Conservation (phyloP, 331 rosid genomes). For the Dryas integrifolia region DNA sequence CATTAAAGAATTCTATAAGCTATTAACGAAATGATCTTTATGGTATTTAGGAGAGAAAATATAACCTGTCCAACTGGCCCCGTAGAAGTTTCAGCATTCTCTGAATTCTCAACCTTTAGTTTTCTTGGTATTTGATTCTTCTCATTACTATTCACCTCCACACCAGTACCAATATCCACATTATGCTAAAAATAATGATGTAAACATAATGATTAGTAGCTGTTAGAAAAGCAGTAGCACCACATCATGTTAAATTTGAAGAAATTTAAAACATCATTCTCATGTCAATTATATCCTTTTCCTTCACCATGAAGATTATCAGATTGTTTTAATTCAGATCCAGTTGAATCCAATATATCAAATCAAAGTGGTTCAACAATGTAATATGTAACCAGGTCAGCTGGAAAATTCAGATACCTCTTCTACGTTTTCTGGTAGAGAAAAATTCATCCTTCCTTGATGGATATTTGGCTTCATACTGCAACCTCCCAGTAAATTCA, state of each 20-base stretch:
- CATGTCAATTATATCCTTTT: background rate
- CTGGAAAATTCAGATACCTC: constrained; percentile 40
- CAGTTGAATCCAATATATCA: background rate
- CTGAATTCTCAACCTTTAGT: constrained; percentile 32
- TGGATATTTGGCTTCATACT: constrained; percentile 27
- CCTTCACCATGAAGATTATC: background rate
- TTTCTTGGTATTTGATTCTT: constrained; percentile 18
- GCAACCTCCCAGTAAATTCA: constrained; percentile 29
- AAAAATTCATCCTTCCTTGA: constrained; percentile 31
- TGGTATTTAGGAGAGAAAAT: background rate
- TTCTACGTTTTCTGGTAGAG: constrained; percentile 31
- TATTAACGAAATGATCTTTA: background rate
- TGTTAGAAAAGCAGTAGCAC: background rate
- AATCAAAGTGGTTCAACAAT: background rate
- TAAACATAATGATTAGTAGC: constrained; percentile 16
- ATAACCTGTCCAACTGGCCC: constrained; percentile 61
- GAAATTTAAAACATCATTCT: constrained; percentile 11
- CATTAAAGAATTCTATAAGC: background rate
- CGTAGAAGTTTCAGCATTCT: constrained; percentile 41
- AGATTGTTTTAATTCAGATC: background rate
- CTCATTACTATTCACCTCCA: constrained; percentile 30
- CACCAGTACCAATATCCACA: constrained; percentile 23
- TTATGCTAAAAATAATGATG: constrained; percentile 39
- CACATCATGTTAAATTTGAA: background rate
- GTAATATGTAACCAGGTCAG: constrained; percentile 3